Conservation (phyloP, 179 eudicot genomes). For the Sideroxylon spinosum region DNA sequence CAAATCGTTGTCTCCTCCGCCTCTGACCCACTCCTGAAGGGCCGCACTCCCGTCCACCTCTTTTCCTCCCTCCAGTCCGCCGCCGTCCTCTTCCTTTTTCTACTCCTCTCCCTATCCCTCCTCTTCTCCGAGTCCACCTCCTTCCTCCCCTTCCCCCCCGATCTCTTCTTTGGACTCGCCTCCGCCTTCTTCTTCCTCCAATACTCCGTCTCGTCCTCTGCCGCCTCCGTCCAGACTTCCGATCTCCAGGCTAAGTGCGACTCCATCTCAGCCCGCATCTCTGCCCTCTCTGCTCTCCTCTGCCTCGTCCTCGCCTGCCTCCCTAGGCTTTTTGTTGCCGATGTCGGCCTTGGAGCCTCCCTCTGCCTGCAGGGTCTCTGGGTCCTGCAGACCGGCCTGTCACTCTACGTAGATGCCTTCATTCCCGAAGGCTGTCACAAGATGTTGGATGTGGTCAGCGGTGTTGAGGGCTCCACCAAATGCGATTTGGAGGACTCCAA, state of each 20-base stretch:
- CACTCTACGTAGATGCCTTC: conserved; percentile 74
- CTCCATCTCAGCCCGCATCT: conserved; percentile 46
- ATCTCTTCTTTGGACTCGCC: conserved; percentile 61
- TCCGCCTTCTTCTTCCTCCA: conserved; percentile 56
- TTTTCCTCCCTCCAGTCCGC: conserved; percentile 69
- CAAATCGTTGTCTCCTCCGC: conserved; percentile 39
- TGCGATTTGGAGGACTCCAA: conserved; percentile 79
- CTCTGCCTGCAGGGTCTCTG: conserved; percentile 67
- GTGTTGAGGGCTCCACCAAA: conserved; percentile 80
- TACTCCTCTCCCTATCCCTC: conserved; percentile 46
- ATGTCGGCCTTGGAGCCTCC: conserved; percentile 49
- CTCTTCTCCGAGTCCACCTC: conserved; percentile 53
- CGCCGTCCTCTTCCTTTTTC: conserved; percentile 56
- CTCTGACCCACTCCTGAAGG: conserved; percentile 67
- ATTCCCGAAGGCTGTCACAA: conserved; percentile 86
- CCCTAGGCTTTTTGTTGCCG: conserved; percentile 61
- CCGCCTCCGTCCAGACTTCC: conserved; percentile 44
- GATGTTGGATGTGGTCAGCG: conserved; percentile 69
- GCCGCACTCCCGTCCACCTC: conserved; percentile 66
- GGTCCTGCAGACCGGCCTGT: conserved; percentile 68
- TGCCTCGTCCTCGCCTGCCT: conserved; percentile 48
- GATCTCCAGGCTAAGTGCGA: conserved; percentile 56
- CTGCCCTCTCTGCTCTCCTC: conserved; percentile 45
- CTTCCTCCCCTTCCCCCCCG: conserved; percentile 46
- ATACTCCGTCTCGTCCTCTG: conserved; percentile 39